Evolutionary conservation across 2,329 filamentous ascomycete genomes (phyloP).

Genomic region (Scopulariopsis brevicaulis): DNA sequence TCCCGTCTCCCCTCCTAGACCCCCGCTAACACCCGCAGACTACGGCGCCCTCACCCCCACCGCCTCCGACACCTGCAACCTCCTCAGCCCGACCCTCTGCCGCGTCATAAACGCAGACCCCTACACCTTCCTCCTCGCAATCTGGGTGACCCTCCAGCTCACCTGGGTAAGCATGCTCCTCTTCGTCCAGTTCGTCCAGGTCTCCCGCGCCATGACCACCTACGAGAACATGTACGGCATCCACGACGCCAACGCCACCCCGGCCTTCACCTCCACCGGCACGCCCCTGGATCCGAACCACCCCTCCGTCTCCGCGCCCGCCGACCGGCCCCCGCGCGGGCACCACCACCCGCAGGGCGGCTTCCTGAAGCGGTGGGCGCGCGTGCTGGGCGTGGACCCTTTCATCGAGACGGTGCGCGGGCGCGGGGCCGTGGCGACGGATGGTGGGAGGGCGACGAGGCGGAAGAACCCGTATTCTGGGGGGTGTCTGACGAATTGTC

Average conservation of each 20-base stretch:
- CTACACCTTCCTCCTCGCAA: conserved; percentile 67
- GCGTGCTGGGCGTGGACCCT: conserved; percentile 79
- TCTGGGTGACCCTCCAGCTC: conserved; percentile 77
- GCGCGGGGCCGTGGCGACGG: conserved; percentile 52
- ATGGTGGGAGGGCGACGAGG: conserved; percentile 27
- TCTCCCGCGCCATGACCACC: conserved; percentile 86
- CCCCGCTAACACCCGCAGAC: conserved; percentile 34
- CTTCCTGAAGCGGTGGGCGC: conserved; percentile 68
- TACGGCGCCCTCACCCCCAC: conserved; percentile 46
- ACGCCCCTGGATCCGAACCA: conserved; percentile 59
- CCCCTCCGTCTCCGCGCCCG: conserved; percentile 46
- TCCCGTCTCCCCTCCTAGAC: background rate
- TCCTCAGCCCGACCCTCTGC: conserved; percentile 69
- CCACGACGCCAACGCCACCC: conserved; percentile 51
- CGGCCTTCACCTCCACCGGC: conserved; percentile 68
- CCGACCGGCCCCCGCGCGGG: conserved; percentile 23
- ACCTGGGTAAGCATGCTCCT: conserved; percentile 97
- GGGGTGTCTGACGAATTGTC: conserved; percentile 79
- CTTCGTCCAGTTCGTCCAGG: conserved; percentile 85
- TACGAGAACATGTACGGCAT: conserved; percentile 92
- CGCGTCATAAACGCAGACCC: conserved; percentile 67
- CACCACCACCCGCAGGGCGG: conserved; percentile 39
- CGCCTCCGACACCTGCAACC: conserved; percentile 50
- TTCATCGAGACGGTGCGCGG: conserved; percentile 90
- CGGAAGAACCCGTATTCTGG: conserved; percentile 74